phyloP scores from a whole-genome alignment of 768 basidiomycete genomes.

The Lentinula aciculospora region DNA sequence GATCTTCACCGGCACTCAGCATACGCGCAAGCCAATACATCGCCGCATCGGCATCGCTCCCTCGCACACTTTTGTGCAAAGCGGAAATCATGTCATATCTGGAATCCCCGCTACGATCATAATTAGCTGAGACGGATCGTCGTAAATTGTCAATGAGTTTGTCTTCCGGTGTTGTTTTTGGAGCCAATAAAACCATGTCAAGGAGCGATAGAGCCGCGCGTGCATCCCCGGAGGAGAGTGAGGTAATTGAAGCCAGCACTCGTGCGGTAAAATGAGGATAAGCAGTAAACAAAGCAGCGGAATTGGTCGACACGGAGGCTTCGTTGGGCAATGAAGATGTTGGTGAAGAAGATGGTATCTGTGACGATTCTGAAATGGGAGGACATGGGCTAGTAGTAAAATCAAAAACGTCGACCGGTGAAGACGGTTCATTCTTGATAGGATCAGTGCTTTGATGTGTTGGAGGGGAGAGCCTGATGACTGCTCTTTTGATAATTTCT shows the following conservation, averaged over 20 bases:
- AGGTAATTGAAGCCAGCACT: slow-evolving; percentile 42
- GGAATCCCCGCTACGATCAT: slow-evolving; percentile 72
- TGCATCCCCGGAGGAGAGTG: slow-evolving; percentile 64
- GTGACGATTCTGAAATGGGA: slow-evolving; percentile 1
- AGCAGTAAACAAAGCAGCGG: slow-evolving; percentile 8
- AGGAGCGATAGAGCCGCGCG: slow-evolving; percentile 74
- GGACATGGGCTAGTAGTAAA: neutral
- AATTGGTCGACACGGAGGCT: neutral
- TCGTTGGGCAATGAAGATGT: neutral
- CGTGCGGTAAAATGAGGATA: slow-evolving; percentile 38
- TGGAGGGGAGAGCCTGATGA: slow-evolving; percentile 23
- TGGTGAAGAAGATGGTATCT: slow-evolving; percentile 10
- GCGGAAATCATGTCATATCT: slow-evolving; percentile 82
- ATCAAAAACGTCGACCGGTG: neutral
- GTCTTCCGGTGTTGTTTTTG: slow-evolving; percentile 33
- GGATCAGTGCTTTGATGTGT: neutral
- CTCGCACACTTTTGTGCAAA: slow-evolving; percentile 79
- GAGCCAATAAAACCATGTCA: slow-evolving; percentile 56
- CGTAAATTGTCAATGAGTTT: slow-evolving; percentile 52
- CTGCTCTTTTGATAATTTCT: slow-evolving; percentile 51
- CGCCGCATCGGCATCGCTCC: slow-evolving; percentile 70
- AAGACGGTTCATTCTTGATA: neutral
- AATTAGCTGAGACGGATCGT: slow-evolving; percentile 58
- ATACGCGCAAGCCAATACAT: slow-evolving; percentile 88
- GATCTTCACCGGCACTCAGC: slow-evolving; percentile 78